Conservation (phyloP, 2,329 filamentous ascomycete genomes). For the Simplicillium sp. region DNA sequence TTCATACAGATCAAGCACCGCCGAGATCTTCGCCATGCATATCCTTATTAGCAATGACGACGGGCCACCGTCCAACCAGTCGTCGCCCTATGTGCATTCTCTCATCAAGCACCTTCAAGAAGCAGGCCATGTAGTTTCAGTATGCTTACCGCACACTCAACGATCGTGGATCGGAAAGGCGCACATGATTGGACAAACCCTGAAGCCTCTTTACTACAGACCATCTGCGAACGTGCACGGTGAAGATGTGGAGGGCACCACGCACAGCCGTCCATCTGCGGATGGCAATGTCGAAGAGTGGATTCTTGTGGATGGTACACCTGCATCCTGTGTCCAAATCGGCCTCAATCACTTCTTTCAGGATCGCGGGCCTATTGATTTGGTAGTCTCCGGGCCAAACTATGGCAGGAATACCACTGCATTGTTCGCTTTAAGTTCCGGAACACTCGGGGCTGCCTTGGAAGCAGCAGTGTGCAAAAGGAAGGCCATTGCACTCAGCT, state of each 20-base stretch:
- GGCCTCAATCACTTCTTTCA: conserved; percentile 72
- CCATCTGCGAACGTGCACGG: conserved; percentile 33
- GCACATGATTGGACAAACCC: conserved; percentile 83
- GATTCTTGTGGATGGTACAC: conserved; percentile 73
- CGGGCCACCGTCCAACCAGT: conserved; percentile 67
- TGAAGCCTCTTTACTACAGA: conserved; percentile 78
- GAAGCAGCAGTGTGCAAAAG: conserved; percentile 65
- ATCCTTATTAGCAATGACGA: conserved; percentile 70
- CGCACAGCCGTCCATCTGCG: conserved; percentile 47
- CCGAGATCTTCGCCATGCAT: conserved; percentile 35
- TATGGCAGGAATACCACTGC: conserved; percentile 77
- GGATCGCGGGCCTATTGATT: conserved; percentile 60
- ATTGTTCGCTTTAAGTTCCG: conserved; percentile 67
- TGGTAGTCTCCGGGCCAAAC: conserved; percentile 74
- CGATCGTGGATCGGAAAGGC: conserved; percentile 98
- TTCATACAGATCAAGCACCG: no score
- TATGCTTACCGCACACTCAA: conserved; percentile 84
- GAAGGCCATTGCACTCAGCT: conserved; percentile 73
- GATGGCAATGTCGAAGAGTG: conserved; percentile 59
- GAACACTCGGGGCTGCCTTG: conserved; percentile 67
- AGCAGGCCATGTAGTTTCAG: conserved; percentile 79
- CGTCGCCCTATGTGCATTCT: conserved; percentile 72
- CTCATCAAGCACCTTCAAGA: conserved; percentile 61
- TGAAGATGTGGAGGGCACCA: conserved; percentile 49
- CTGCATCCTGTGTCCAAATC: conserved; percentile 73